Base-by-base conservation (phyloP, 306 rosid species). In the Luffa aegyptiaca region DNA sequence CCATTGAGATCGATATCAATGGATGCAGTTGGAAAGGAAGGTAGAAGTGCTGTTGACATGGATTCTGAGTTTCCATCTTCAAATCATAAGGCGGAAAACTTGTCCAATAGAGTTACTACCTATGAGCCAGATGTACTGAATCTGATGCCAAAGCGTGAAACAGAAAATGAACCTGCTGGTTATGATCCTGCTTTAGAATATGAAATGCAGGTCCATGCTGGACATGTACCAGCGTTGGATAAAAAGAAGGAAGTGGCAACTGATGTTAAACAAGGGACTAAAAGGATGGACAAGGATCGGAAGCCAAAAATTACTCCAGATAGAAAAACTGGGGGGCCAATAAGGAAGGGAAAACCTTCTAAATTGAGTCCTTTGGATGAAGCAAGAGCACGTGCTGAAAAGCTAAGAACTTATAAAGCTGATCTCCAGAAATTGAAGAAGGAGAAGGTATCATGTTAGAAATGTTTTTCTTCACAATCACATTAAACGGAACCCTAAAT, bases 401-500 rank as follows among this genome's bases (percentile, higher is more conserved):
- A 81, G 86, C 81, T 96, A 73, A 85, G 98, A 76, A 90, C 84
- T 81, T 96, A 82, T 85, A 96, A 96, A 89, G 97, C 98, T 72
- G 97, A 96, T 87, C 99, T 96, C 79, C 99, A 90, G 87, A 96
- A 93, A 88, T 83, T 91, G 87, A 96, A 96, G 92, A 93, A 91
- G 91, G 97, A 96, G 86, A 96, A 90, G 99, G 99, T 95, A 75
- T 52, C 45, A 18, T 37, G 46, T 83, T 55, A 39, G 76, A 37
- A 65, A 31, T 56, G 56, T 35, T 64, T 48, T 35, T 35, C 87
- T 56, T 82, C 42, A 45, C n/a, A 70, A 70, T 44, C 75, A 75
- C 81, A 68, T 64, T 35, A 79, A 61, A 5, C 63, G 53, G 79
- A 69, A 69, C 17, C 51, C 51, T 71, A 62, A 45, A 31, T 78